Conservation (phyloP, 257 asterid genomes). For the Penstemon eatonii region DNA sequence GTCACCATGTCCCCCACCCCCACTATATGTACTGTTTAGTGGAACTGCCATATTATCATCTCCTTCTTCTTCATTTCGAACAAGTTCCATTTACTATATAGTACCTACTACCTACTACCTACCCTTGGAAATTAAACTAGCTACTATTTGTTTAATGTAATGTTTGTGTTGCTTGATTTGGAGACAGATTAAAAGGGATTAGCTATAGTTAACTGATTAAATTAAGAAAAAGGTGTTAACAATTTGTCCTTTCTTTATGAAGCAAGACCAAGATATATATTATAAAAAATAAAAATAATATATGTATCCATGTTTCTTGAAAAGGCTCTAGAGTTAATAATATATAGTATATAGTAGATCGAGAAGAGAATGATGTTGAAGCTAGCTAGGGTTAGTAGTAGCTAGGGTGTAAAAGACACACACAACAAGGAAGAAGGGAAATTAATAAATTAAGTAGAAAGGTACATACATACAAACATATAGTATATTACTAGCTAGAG, state of each 20-base stretch:
- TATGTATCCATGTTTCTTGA: conserved; percentile 26
- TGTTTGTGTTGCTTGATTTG: conserved; percentile 43
- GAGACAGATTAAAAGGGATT: conserved; percentile 60
- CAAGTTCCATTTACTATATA: conserved; percentile 40
- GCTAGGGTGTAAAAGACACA: background rate
- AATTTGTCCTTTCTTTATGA: conserved; percentile 43
- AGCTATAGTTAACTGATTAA: conserved; percentile 36
- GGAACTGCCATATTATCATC: conserved; percentile 60
- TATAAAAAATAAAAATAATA: too few species aligned
- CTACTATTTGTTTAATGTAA: background rate
- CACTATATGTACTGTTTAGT: conserved; percentile 66
- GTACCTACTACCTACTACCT: too few species aligned
- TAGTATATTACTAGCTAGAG: too few species aligned
- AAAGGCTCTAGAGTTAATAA: conserved; percentile 20
- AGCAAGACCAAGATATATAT: too few species aligned
- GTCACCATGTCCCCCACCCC: conserved; percentile 41
- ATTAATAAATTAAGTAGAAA: too few species aligned
- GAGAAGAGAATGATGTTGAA: conserved; percentile 10
- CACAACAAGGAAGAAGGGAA: conserved; percentile 12
- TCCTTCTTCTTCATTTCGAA: conserved; percentile 43
- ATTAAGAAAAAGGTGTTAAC: conserved; percentile 20
- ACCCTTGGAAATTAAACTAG: background rate
- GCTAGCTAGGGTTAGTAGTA: conserved; percentile 22
- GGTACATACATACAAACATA: too few species aligned
- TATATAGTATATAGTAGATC: too few species aligned